These are phyloP conservation scores for Trichosporon inkin DNA, from an alignment of 1,284 basidiomycete species.

Conservation along the genomic window DNA sequence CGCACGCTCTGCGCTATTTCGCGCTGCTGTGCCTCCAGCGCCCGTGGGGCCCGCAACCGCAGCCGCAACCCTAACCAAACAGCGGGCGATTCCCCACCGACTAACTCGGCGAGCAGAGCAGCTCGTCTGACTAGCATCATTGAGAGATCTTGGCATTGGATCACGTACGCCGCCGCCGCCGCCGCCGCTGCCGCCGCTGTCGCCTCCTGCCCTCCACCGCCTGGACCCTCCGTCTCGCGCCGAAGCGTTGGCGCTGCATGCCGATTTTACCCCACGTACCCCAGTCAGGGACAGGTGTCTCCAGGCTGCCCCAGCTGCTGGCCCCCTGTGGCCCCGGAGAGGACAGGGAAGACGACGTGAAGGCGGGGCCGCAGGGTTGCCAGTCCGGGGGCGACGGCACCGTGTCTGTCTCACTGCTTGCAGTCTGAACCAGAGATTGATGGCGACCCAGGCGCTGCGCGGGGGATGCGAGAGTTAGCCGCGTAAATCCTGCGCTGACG, in stretches of 20 bases:
- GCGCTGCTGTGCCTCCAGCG: neutral
- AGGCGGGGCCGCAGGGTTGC: neutral
- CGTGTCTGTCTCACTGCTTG: neutral
- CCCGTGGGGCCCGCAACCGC: neutral
- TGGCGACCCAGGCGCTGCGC: neutral
- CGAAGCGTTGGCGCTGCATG: neutral
- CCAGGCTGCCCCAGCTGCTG: neutral
- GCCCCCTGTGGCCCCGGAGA: conserved; percentile 2
- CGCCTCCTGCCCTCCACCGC: neutral
- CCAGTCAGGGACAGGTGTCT: neutral
- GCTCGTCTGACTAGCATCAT: neutral
- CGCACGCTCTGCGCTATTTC: too few species aligned
- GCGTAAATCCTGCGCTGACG: too few species aligned
- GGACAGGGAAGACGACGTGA: neutral
- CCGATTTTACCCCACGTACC: conserved; percentile 5
- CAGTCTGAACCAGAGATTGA: neutral
- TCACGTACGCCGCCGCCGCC: neutral
- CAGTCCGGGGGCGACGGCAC: neutral
- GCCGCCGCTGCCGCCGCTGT: neutral
- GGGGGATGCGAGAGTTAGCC: neutral
- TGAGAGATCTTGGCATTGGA: neutral
- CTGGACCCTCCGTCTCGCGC: neutral
- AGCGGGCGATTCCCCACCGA: neutral
- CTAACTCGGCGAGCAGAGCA: neutral
- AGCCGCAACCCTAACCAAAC: neutral